phyloP scores from a whole-genome alignment of 495 filamentous ascomycete genomes.

The Aspergillus asperescens region DNA sequence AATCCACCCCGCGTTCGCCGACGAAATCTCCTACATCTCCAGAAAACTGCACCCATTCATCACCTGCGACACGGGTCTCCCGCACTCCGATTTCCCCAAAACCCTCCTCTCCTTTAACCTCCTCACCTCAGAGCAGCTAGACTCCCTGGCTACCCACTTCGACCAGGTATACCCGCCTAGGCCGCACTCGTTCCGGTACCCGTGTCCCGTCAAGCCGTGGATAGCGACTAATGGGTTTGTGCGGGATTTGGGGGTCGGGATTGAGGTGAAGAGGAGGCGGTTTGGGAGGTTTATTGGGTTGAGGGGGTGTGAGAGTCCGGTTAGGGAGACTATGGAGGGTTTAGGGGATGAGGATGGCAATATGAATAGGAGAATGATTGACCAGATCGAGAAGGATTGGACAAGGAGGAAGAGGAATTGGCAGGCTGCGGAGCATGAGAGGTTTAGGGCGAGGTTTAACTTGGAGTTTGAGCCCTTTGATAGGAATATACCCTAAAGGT shows the following conservation, averaged over 20 bases:
- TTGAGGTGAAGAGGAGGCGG: conserved; percentile 56
- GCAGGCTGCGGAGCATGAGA: background rate
- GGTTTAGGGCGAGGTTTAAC: no score
- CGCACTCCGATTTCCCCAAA: conserved; percentile 61
- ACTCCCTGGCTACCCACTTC: conserved; percentile 67
- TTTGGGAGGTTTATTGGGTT: conserved; percentile 67
- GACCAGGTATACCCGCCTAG: conserved; percentile 60
- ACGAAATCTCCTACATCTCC: conserved; percentile 29
- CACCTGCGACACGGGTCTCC: conserved; percentile 46
- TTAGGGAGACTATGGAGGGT: background rate
- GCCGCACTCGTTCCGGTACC: conserved; percentile 55
- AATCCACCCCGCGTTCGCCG: conserved; percentile 17
- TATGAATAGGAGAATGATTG: background rate
- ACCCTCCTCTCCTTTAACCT: conserved; percentile 58
- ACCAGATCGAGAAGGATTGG: background rate
- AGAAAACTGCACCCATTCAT: conserved; percentile 36
- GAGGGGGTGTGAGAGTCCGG: conserved; percentile 52
- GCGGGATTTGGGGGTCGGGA: conserved; percentile 25
- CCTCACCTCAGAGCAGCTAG: conserved; percentile 64
- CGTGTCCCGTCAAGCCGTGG: conserved; percentile 46
- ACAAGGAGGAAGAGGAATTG: background rate
- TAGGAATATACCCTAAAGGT: no score
- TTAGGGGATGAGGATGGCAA: background rate
- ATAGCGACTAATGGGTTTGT: conserved; percentile 19
- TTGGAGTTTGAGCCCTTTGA: no score